phyloP scores from a whole-genome alignment of 192 early-diverging fungal genomes.

The Chytriomyces sp. region DNA sequence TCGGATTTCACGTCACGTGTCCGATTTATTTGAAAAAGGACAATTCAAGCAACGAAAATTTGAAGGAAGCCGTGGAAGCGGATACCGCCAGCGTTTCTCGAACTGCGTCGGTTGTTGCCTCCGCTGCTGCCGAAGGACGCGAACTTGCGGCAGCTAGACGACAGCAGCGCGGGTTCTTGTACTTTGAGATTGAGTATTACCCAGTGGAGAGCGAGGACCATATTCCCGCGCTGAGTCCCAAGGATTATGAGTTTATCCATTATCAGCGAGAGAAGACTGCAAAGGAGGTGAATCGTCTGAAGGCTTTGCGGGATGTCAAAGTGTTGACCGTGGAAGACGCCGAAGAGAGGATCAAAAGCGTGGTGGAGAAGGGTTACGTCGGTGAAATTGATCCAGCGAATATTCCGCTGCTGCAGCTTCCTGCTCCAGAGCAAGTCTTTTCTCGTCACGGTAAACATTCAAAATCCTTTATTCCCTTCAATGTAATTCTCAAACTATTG shows the following conservation, averaged over 20 bases:
- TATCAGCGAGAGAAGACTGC: constrained; percentile 10
- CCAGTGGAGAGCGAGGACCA: neutral
- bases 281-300: constrained; percentile 12
- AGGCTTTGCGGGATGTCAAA: constrained; percentile 11
- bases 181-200: constrained; percentile 33
- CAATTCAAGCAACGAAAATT: neutral
- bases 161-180: constrained; percentile 27
- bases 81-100: neutral
- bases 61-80: neutral
- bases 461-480: neutral
- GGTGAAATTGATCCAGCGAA: constrained; percentile 10
- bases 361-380: constrained; percentile 13
- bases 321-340: constrained; percentile 12
- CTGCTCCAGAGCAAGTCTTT: constrained; percentile 9
- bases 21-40: constrained; percentile 48
- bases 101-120: neutral
- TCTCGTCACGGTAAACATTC: constrained; percentile 29
- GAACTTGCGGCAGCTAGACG: neutral
- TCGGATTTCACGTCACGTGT: neutral
- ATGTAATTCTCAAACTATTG: neutral
- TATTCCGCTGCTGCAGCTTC: neutral
- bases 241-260: constrained; percentile 29
- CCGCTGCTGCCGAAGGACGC: neutral
- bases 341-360: neutral
- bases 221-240: neutral